Percentiles rank a stretch among this genome's conserved stretches.
Conservation (phyloP, 2,329 filamentous ascomycete genomes). For the Cadophora sp. region DNA sequence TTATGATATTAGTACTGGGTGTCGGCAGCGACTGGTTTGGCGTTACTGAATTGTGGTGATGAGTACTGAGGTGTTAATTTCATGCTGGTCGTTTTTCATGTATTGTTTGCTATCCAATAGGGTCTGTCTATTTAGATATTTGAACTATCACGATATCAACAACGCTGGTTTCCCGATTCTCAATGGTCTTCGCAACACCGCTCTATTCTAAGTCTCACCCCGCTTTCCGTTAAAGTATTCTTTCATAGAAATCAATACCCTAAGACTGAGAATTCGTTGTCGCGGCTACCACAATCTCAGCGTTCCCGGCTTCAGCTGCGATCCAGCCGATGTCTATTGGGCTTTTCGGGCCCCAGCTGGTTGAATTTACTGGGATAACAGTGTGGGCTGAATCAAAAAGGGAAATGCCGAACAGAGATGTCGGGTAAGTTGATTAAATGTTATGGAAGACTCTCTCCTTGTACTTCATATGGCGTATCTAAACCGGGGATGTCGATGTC, state of each 20-base stretch:
- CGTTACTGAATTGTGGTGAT: no score
- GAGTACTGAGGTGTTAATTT: not conserved
- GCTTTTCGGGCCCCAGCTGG: no score
- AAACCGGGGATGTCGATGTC: conserved; percentile 1
- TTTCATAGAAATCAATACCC: not conserved
- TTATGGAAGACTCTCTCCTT: not conserved
- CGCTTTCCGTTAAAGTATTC: not conserved
- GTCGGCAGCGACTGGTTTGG: not conserved
- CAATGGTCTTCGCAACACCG: no score
- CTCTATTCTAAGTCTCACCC: no score
- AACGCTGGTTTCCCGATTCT: no score
- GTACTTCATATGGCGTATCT: not conserved
- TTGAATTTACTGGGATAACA: no score
- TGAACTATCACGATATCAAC: no score
- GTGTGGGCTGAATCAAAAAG: not conserved
- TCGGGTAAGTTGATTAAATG: no score
- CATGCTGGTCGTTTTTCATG: not conserved
- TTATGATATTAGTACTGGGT: no score
- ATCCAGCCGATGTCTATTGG: not conserved
- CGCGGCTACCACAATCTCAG: not conserved
- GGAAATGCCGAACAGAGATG: no score
- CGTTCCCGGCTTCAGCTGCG: no score
- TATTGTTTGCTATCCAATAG: not conserved
- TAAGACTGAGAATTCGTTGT: not conserved
- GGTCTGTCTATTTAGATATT: no score